phyloP scores from a whole-genome alignment of 495 filamentous ascomycete species.

The Chaetomium tenue region DNA sequence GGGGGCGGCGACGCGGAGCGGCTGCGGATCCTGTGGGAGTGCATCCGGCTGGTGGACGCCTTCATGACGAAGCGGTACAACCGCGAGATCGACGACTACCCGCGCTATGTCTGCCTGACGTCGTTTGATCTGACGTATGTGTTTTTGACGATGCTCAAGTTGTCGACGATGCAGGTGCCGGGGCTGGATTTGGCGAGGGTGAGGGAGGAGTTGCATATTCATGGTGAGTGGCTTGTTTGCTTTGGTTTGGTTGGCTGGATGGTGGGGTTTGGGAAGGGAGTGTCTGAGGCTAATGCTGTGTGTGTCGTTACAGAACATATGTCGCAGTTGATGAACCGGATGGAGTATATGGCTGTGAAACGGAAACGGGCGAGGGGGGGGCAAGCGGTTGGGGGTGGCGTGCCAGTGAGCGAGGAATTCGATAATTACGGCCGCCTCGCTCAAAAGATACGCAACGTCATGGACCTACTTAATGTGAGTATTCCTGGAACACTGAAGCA shows the following conservation, averaged over 20 bases:
- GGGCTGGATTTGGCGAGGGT: slow-evolving; percentile 31
- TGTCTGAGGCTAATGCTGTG: not conserved
- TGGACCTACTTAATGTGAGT: slow-evolving; percentile 15
- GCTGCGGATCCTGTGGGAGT: slow-evolving; percentile 26
- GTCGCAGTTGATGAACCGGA: slow-evolving; percentile 23
- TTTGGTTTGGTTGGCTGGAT: too few relatives aligned
- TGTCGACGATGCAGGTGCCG: slow-evolving; percentile 28
- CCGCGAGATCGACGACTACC: slow-evolving; percentile 15
- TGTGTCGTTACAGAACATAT: not conserved
- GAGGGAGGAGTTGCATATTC: slow-evolving; percentile 24
- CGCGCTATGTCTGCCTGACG: slow-evolving; percentile 32
- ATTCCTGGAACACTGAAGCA: not conserved
- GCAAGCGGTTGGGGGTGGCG: too few relatives aligned
- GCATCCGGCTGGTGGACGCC: slow-evolving; percentile 21
- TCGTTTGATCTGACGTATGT: slow-evolving; percentile 32
- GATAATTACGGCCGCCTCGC: slow-evolving; percentile 20
- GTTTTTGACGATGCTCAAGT: slow-evolving; percentile 33
- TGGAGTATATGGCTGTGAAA: slow-evolving; percentile 23
- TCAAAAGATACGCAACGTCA: slow-evolving; percentile 21
- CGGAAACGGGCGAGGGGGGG: slow-evolving; percentile 7
- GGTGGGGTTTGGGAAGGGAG: not conserved
- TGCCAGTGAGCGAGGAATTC: not conserved
- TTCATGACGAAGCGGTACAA: slow-evolving; percentile 28
- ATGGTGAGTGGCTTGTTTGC: slow-evolving; percentile 4
- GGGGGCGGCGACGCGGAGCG: slow-evolving; percentile 21